These are phyloP conservation scores for Fusarium pininemorale DNA, from an alignment of 2,329 filamentous ascomycete genomes.

Conservation along the genomic window DNA sequence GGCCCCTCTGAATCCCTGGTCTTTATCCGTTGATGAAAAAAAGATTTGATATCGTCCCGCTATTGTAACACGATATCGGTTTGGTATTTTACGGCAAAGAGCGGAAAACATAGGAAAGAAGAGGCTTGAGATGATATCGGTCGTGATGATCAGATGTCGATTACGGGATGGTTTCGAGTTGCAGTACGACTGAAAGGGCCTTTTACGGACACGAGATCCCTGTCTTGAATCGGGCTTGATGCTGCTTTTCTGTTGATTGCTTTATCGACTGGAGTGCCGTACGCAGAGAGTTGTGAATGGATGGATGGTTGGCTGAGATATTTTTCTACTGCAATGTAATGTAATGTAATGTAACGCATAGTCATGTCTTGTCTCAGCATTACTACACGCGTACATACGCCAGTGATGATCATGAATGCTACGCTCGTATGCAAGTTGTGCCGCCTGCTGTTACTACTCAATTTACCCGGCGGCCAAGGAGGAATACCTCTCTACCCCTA, in stretches of 20 bases:
- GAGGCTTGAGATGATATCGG: slow-evolving; percentile 12
- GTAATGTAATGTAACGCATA: not conserved
- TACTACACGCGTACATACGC: slow-evolving; percentile 7
- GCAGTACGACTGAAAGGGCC: slow-evolving; percentile 14
- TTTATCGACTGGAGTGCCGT: not conserved
- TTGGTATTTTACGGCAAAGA: slow-evolving; percentile 26
- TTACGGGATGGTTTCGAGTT: not conserved
- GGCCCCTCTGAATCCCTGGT: slow-evolving; percentile 1
- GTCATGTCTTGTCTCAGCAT: slow-evolving; percentile 31
- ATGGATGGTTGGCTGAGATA: not conserved
- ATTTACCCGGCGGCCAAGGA: not conserved
- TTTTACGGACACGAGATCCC: slow-evolving; percentile 33
- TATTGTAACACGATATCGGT: slow-evolving; percentile 17
- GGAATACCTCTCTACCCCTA: not conserved
- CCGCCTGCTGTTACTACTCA: not conserved
- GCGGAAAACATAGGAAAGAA: slow-evolving; percentile 38
- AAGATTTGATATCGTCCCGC: slow-evolving; percentile 16
- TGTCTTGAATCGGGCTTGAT: not conserved
- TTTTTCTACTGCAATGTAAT: not conserved
- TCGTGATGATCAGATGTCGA: not conserved
- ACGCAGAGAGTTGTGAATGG: not conserved
- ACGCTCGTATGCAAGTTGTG: slow-evolving; percentile 20
- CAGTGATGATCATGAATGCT: slow-evolving; percentile 7
- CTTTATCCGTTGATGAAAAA: not conserved
- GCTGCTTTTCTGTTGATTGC: not conserved